A percentile compares a stretch with the other conserved stretches of the same genome.
These are phyloP conservation scores for Dianthus caryophyllus DNA, from an alignment of 148 eudicot genomes.

Conservation along the genomic window DNA sequence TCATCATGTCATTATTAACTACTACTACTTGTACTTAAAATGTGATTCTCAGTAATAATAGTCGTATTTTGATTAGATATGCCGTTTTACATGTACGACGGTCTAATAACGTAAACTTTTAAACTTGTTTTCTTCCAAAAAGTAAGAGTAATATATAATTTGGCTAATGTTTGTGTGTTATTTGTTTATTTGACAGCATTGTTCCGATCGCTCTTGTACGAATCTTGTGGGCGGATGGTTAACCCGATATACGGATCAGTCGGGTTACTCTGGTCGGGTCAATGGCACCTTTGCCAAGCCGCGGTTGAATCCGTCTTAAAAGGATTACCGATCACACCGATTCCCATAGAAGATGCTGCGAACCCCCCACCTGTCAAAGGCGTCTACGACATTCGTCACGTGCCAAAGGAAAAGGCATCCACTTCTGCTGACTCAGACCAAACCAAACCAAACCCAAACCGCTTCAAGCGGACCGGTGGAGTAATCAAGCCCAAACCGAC, in stretches of 20 bases:
- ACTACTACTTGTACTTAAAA: no score
- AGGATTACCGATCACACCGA: slow-evolving; percentile 52
- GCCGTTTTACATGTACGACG: neutral
- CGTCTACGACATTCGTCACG: slow-evolving; percentile 61
- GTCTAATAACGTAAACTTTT: neutral
- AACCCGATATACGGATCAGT: slow-evolving; percentile 80
- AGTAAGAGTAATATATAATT: neutral
- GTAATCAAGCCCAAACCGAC: slow-evolving; percentile 30
- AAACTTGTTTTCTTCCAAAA: neutral
- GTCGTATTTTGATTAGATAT: no score
- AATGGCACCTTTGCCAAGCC: slow-evolving; percentile 59
- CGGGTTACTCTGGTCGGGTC: slow-evolving; percentile 68
- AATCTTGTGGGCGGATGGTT: slow-evolving; percentile 78
- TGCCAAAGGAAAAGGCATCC: slow-evolving; percentile 37
- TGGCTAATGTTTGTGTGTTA: neutral
- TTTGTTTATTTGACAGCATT: slow-evolving; percentile 41
- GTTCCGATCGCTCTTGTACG: slow-evolving; percentile 65
- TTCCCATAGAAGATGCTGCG: slow-evolving; percentile 38
- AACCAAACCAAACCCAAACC: slow-evolving; percentile 37
- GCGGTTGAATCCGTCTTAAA: slow-evolving; percentile 64
- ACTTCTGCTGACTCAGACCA: slow-evolving; percentile 32
- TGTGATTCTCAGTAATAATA: no score
- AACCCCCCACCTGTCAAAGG: slow-evolving; percentile 52
- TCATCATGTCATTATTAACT: no score
- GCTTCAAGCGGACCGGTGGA: slow-evolving; percentile 47